A percentile compares a stretch with the other conserved stretches of the same genome.
Evolutionary conservation across 1,284 basidiomycete species (phyloP).

Genomic region (Ustilago xerochloae): DNA sequence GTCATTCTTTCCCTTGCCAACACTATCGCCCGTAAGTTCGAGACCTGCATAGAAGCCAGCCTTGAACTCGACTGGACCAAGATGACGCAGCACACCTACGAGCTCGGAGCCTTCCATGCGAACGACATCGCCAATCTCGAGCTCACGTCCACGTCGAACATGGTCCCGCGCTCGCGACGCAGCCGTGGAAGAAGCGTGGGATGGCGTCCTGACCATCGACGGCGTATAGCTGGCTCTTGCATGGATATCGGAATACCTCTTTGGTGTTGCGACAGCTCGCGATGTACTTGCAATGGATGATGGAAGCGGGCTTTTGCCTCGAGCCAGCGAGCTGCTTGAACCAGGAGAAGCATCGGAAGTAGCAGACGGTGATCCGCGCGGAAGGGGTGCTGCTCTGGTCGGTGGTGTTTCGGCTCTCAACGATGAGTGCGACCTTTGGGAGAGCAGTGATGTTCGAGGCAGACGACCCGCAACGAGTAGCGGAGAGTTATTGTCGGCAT

Average conservation of each 20-base stretch:
- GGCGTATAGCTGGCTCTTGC: constrained; percentile 15
- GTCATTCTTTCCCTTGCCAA: constrained; percentile 94
- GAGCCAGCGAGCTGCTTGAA: constrained; percentile 12
- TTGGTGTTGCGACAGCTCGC: constrained; percentile 31
- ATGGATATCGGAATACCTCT: constrained; percentile 39
- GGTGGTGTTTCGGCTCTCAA: constrained; percentile 41
- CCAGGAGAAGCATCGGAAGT: constrained; percentile 26
- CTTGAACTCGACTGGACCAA: constrained; percentile 60
- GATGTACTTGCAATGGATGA: constrained; percentile 9
- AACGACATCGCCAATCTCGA: constrained; percentile 62
- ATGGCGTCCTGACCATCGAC: constrained; percentile 26
- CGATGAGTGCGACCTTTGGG: constrained; percentile 33
- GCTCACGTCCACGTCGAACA: constrained; percentile 36
- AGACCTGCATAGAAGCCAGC: constrained; percentile 63
- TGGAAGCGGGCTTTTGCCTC: constrained; percentile 24
- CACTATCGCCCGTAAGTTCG: constrained; percentile 61
- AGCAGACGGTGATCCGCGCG: constrained; percentile 30
- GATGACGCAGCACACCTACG: constrained; percentile 61
- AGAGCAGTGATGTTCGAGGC: constrained; percentile 33
- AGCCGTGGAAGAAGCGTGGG: constrained; percentile 38
- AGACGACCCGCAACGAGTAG: constrained; percentile 38
- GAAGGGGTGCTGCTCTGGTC: constrained; percentile 5
- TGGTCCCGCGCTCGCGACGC: constrained; percentile 35
- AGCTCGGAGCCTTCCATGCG: constrained; percentile 54
- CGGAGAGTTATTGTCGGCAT: constrained; percentile 31